Percentiles rank a stretch among this genome's conserved stretches.
These are phyloP conservation scores for Geotrichum phurueaensis DNA, from an alignment of 1,139 yeast species.

Conservation along the genomic window DNA sequence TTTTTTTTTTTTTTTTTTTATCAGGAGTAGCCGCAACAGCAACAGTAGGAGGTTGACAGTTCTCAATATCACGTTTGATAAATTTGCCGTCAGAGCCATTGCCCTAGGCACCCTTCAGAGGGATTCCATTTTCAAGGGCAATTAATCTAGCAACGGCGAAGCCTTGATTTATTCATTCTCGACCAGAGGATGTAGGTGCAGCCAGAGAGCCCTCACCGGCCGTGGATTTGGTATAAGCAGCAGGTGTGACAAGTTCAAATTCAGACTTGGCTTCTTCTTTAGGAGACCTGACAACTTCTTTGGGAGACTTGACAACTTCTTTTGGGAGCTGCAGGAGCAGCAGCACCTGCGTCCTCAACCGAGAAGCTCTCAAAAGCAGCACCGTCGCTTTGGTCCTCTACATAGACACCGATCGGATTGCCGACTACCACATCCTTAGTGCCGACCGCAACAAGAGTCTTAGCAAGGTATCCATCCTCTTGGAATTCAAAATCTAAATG, in stretches of 20 bases:
- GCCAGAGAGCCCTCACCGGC: slow-evolving; percentile 17
- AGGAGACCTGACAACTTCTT: neutral
- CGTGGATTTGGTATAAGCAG: slow-evolving; percentile 17
- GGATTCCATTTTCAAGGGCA: slow-evolving; percentile 88
- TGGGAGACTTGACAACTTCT: slow-evolving; percentile 13
- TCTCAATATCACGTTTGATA: slow-evolving; percentile 82
- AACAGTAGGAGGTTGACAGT: slow-evolving; percentile 41
- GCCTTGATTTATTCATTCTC: slow-evolving; percentile 72
- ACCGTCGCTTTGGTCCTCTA: slow-evolving; percentile 79
- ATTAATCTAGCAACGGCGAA: slow-evolving; percentile 92
- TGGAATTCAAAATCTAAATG: slow-evolving; percentile 98
- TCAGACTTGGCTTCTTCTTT: too few relatives aligned
- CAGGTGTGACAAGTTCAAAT: slow-evolving; percentile 19
- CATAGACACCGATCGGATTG: slow-evolving; percentile 93
- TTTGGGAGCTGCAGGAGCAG: slow-evolving; percentile 24
- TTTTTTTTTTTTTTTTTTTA: too few relatives aligned
- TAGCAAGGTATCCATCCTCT: slow-evolving; percentile 94
- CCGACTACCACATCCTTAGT: slow-evolving; percentile 88
- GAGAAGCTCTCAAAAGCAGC: slow-evolving; percentile 83
- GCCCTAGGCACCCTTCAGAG: slow-evolving; percentile 79
- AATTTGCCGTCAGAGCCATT: slow-evolving; percentile 95
- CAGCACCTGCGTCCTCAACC: slow-evolving; percentile 42
- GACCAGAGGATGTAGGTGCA: slow-evolving; percentile 28
- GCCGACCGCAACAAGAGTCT: slow-evolving; percentile 80
- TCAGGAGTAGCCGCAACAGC: slow-evolving; percentile 33